Evolutionary conservation across 169 alveolate genomes (phyloP).

Genomic region (Theileria parva): DNA sequence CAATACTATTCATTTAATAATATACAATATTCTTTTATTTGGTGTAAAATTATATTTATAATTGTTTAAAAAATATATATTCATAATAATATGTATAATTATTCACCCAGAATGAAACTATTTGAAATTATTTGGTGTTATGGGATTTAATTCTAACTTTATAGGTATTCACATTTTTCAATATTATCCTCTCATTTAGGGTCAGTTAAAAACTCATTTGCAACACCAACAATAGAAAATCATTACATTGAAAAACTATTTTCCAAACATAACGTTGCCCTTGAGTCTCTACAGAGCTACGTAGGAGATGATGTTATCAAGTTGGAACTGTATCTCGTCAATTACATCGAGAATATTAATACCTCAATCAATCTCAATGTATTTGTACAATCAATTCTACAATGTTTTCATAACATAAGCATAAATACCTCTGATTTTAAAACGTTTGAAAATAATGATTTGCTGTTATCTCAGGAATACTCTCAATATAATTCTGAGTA

Average conservation of each 20-base stretch:
- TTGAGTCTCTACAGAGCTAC: background rate
- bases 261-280: conserved; percentile 2
- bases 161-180: conserved; percentile 3
- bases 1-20: background rate
- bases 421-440: background rate
- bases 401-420: conserved; percentile 24
- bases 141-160: conserved; percentile 18
- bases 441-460: conserved; percentile 10
- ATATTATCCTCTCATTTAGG: background rate
- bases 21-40: background rate
- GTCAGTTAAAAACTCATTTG: background rate
- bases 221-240: conserved; percentile 10
- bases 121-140: background rate
- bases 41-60: background rate
- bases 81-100: background rate
- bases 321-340: conserved; percentile 19
- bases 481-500: background rate
- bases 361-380: background rate
- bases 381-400: conserved; percentile 7
- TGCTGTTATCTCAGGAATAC: background rate
- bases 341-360: conserved; percentile 20
- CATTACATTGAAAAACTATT: background rate
- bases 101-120: background rate
- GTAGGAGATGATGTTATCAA: conserved; percentile 22
- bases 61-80: background rate